Base-by-base conservation (phyloP, 2,329 filamentous ascomycete genomes). In the Diaporthe sp. region DNA sequence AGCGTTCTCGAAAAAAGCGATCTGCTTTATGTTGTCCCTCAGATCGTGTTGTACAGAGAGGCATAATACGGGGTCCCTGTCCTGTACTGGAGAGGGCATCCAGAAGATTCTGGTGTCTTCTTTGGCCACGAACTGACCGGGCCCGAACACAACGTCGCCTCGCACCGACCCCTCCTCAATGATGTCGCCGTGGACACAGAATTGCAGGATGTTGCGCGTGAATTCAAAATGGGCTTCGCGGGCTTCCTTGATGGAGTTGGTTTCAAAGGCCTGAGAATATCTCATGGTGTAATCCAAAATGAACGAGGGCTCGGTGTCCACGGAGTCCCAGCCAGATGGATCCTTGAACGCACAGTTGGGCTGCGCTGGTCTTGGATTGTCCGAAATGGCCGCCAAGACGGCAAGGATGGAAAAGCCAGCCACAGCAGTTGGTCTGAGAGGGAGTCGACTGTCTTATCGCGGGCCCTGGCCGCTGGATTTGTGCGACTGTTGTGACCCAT, bases 81-180 rank as follows among this genome's bases (percentile, higher is more conserved):
- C 42, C 61, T 33, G 19, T 19, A 35, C 61, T 35, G 61, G 28
- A n/a, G 61, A 66, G 12, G 61, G 28, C 19, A 66, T 33, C 28
- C 42, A 50, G 12, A 66, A 50, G 42, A 66, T n/a, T 28, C 22
- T 66, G 12, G 19, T 35, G 12, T 66, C 61, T 50, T 66, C 61
- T 15, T 35, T 50, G 5, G 3, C 19, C 28, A 35, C 42, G 19
- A 15, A n/a, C 19, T 8, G 25, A 19, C 61, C 42, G 5, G n/a
- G 1, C 19, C 61, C 12, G 25, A 50, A 50, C 3, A 66, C 12
- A 10, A 50, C 4, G 25, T 66, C 42, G 42, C 8, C 10, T 4
- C 28, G 40, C 28, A 35, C 19, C 13, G 42, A 10, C 35, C 42
- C 61, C 28, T 66, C 28, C 10, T 66, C 61, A 19, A 66, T 50